These are phyloP conservation scores for Chrysosporium keratinophilum DNA, from an alignment of 2,329 filamentous ascomycete genomes.

Conservation along the genomic window DNA sequence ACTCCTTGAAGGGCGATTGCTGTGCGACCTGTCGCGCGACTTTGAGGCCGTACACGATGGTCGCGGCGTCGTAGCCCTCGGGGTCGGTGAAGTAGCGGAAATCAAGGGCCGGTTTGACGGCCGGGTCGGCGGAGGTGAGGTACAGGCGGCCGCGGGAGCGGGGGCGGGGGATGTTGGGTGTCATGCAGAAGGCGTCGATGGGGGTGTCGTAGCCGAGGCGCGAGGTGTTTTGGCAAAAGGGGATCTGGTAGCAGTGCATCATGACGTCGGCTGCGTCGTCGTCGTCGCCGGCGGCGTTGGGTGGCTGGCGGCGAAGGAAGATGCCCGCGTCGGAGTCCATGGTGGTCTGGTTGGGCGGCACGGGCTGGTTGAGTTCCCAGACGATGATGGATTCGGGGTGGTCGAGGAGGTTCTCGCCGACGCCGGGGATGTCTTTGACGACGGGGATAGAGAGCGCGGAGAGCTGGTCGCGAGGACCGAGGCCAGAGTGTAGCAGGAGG, in stretches of 20 bases:
- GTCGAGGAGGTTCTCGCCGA: slow-evolving; percentile 41
- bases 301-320: slow-evolving; percentile 68
- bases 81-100: slow-evolving; percentile 85
- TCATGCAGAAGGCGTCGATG: slow-evolving; percentile 82
- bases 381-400: slow-evolving; percentile 58
- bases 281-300: slow-evolving; percentile 59
- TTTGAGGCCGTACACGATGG: slow-evolving; percentile 65
- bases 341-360: slow-evolving; percentile 69
- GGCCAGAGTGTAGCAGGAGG: slow-evolving; percentile 43
- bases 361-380: slow-evolving; percentile 71
- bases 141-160: slow-evolving; percentile 68
- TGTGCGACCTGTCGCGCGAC: slow-evolving; percentile 67
- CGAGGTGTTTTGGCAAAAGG: slow-evolving; percentile 76
- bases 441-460: slow-evolving; percentile 21
- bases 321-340: slow-evolving; percentile 87
- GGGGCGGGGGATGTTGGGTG: slow-evolving; percentile 77
- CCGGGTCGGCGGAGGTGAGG: slow-evolving; percentile 64
- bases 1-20: slow-evolving; percentile 66
- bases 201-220: slow-evolving; percentile 64
- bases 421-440: slow-evolving; percentile 25
- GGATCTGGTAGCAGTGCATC: slow-evolving; percentile 97
- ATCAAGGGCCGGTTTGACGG: slow-evolving; percentile 70
- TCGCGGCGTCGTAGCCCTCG: slow-evolving; percentile 74
- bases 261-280: slow-evolving; percentile 74
- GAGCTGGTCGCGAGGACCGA: slow-evolving; percentile 32